Evolutionary conservation across 441 rosid genomes (phyloP), one percentile per base, ranked within the genome.

Genomic region (Adansonia grandidieri): DNA sequence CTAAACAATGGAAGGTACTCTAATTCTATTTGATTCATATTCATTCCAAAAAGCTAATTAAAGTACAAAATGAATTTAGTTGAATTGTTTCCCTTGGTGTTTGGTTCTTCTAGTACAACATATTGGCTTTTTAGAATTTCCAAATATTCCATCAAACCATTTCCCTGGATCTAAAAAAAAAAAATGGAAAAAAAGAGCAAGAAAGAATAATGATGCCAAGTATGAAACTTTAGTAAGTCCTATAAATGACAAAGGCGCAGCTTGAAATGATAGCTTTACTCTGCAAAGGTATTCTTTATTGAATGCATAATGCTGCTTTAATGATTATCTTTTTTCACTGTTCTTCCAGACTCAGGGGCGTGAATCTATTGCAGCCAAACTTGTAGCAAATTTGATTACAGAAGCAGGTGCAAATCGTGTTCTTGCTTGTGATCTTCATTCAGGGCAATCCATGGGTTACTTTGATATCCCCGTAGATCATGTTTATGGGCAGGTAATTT

Each of bases 401-500:
- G 90, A 92, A 90, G 92, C 97, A 4, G 98, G 99, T 77, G 99
- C 97, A 74, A 93, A 94, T 83, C 96, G 96, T 80, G 93, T 96
- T 80, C 93, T 96, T 82, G 97, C 97, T 54, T 94, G 99, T 89
- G 99, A 96, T 88, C 98, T 96, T 84, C 99, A 96, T 81, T 94
- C 97, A 2, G 98, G 98, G 74, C 98, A 94, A 88, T 96, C 99
- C 74, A 96, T 96, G 93, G 99, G 98, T 3, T 96, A 94, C 81
- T 96, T 96, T 84, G 99, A 96, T 80, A 96, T 96, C 79, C 98
- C 99, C 6, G 97, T 94, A 54, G 99, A 96, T 85, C 98, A 96
- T 82, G 95, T 94, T 5, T 94, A 92, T 84, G 97, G 97, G 81
- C 98, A 90, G 97, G 98, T 96, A 86, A 68, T 28, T 63, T 61